Conservation (phyloP, 495 filamentous ascomycete genomes). For the Daldinia loculata region DNA sequence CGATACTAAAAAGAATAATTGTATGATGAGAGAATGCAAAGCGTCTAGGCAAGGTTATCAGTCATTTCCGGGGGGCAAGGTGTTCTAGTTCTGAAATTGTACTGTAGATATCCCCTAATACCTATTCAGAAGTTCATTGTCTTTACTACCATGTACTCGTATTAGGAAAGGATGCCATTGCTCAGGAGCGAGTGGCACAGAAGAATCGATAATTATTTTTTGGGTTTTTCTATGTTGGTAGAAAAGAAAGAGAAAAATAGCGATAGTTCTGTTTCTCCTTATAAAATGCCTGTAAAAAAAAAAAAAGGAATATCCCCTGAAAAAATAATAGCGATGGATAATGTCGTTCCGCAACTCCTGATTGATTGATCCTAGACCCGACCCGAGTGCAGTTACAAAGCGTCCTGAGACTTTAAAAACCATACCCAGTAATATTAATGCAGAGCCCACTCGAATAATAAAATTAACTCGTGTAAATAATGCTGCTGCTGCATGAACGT, state of each 20-base stretch:
- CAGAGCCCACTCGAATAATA: constrained; percentile 9
- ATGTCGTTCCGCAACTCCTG: constrained; percentile 32
- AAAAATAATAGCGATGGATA: constrained; percentile 20
- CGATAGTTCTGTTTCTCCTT: constrained; percentile 36
- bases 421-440: constrained; percentile 29
- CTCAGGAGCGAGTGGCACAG: not conserved
- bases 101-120: constrained; percentile 15
- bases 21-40: not conserved
- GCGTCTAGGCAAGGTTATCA: not conserved
- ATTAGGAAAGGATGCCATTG: constrained; percentile 5
- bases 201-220: constrained; percentile 17
- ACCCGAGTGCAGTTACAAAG: constrained; percentile 7
- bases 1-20: constrained; percentile 19
- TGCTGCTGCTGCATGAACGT: constrained; percentile 11
- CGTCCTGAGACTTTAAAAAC: constrained; percentile 37
- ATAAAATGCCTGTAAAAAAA: constrained; percentile 22
- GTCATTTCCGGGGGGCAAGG: not conserved
- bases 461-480: constrained; percentile 17
- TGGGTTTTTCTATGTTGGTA: constrained; percentile 25
- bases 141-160: not conserved
- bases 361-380: not conserved
- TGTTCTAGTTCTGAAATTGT: not conserved
- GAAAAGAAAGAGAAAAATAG: constrained; percentile 19
- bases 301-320: not conserved
- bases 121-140: not conserved